phyloP scores from a whole-genome alignment of 2,329 filamentous ascomycete genomes.

The Bipolaris bicolor region DNA sequence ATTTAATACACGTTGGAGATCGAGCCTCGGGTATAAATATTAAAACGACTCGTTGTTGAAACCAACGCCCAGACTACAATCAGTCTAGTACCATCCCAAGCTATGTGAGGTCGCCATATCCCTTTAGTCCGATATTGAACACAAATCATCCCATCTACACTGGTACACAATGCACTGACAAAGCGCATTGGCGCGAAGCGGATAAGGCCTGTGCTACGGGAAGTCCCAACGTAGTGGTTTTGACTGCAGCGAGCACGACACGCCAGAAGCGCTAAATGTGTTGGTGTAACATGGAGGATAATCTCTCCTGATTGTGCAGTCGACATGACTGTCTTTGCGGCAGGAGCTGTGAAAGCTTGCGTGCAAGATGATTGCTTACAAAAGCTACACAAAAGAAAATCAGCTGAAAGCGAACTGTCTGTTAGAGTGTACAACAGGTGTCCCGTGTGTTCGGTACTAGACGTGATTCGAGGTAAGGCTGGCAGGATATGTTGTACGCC shows the following conservation, averaged over 20 bases:
- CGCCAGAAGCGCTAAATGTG: background rate
- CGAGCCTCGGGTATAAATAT: background rate
- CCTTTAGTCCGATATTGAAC: background rate
- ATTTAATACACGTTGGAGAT: background rate
- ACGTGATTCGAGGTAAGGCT: background rate
- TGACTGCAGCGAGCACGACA: background rate
- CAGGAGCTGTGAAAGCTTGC: background rate
- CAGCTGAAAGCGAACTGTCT: background rate
- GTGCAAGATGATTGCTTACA: background rate
- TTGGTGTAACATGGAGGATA: too few species aligned
- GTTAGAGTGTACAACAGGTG: constrained; percentile 3
- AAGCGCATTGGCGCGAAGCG: background rate
- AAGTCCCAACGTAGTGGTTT: background rate
- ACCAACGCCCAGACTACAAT: background rate
- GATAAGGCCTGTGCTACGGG: background rate
- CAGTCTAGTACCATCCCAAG: background rate
- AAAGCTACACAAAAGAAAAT: background rate
- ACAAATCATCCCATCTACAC: background rate
- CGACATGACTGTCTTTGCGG: background rate
- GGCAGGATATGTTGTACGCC: constrained; percentile 2
- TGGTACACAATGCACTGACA: background rate
- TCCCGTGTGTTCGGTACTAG: background rate
- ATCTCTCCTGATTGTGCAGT: background rate
- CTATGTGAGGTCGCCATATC: background rate
- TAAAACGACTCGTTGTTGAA: background rate